These are phyloP conservation scores for Globisporangium iwayamae DNA, from an alignment of 352 stramenopile genomes.

Conservation along the genomic window DNA sequence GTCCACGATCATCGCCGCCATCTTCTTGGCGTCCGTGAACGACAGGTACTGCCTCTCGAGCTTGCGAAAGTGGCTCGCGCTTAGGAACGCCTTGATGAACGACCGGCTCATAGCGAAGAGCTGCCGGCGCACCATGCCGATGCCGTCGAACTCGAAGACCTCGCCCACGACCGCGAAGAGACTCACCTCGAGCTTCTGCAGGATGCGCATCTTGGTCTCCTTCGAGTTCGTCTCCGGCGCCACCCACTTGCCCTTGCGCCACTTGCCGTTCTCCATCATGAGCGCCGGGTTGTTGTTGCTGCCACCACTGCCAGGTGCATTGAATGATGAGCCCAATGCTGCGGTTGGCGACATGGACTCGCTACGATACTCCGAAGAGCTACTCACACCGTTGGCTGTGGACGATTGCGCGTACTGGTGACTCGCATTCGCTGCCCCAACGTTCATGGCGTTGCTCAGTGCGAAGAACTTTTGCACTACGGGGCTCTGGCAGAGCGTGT, in stretches of 20 bases:
- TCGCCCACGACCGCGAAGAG: constrained; percentile 73
- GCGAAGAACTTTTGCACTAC: constrained; percentile 72
- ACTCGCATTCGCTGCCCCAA: neutral
- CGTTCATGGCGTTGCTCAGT: constrained; percentile 25
- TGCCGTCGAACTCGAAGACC: constrained; percentile 84
- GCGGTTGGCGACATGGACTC: constrained; percentile 18
- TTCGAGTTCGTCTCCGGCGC: constrained; percentile 65
- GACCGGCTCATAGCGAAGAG: constrained; percentile 81
- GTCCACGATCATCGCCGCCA: constrained; percentile 47
- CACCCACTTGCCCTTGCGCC: constrained; percentile 50
- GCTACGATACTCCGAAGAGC: constrained; percentile 1
- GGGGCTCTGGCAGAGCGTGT: constrained; percentile 74
- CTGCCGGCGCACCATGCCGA: constrained; percentile 76
- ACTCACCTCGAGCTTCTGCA: constrained; percentile 79
- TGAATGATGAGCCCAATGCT: neutral
- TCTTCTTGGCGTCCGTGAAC: constrained; percentile 69
- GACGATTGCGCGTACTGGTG: neutral
- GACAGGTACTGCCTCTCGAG: constrained; percentile 80
- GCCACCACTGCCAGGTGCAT: neutral
- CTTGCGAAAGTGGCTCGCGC: constrained; percentile 75
- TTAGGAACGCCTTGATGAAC: constrained; percentile 79
- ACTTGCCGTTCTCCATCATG: constrained; percentile 73
- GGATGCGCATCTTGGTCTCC: constrained; percentile 74
- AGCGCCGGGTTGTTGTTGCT: constrained; percentile 17
- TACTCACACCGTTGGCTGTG: constrained; percentile 13